A percentile compares a stretch with the other conserved stretches of the same genome.
Conservation (phyloP, 805 yeast species). For the Saturnispora bothae region DNA sequence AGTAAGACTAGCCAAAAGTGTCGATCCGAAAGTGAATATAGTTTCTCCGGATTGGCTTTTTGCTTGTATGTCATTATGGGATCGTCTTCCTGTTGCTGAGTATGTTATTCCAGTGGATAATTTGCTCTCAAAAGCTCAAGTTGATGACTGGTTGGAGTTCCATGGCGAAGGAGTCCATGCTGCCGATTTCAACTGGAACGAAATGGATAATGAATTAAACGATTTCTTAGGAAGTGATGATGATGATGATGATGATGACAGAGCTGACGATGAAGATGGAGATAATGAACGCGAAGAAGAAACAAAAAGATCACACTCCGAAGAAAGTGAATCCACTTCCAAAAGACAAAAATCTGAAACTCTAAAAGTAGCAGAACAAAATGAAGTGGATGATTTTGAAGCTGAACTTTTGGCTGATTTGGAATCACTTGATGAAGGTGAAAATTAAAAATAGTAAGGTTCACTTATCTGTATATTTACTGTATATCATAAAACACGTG, state of each 20-base stretch:
- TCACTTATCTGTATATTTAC: too few relatives aligned
- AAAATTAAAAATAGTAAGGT: too few relatives aligned
- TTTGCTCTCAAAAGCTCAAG: constrained; percentile 35
- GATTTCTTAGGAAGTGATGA: constrained; percentile 40
- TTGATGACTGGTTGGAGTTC: constrained; percentile 31
- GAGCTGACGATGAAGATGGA: constrained; percentile 17
- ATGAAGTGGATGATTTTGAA: constrained; percentile 21
- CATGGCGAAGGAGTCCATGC: constrained; percentile 31
- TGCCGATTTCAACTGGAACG: constrained; percentile 39
- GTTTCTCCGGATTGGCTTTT: constrained; percentile 92
- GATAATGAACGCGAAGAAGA: background rate
- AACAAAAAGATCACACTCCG: too few relatives aligned
- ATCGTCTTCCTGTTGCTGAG: constrained; percentile 48
- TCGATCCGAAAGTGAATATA: constrained; percentile 52
- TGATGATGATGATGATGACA: constrained; percentile 15
- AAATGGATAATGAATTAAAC: constrained; percentile 46
- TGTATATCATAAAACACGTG: too few relatives aligned
- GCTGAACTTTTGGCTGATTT: constrained; percentile 14
- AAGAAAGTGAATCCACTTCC: background rate
- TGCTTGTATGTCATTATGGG: constrained; percentile 75
- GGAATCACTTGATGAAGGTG: constrained; percentile 17
- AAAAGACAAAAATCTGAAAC: background rate
- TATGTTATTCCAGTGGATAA: constrained; percentile 45
- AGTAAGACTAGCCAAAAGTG: constrained; percentile 66
- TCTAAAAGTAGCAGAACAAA: too few relatives aligned